Evolutionary conservation across 1,139 yeast species (phyloP).

Genomic region (Diutina scorzettiae): DNA sequence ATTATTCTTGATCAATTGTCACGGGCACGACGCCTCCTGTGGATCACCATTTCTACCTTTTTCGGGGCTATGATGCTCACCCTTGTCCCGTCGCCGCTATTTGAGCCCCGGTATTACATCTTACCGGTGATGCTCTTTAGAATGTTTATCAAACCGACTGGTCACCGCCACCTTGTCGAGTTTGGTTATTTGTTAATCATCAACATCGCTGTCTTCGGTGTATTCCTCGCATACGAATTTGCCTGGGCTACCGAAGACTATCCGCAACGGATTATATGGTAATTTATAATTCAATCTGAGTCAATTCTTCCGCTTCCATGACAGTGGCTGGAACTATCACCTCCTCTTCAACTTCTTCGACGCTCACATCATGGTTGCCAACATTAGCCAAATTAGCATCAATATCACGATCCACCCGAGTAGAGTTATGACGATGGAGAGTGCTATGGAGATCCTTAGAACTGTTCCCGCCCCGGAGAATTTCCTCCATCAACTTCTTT

Average conservation of each 20-base stretch:
- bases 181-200: conserved; percentile 46
- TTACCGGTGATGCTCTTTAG: conserved; percentile 73
- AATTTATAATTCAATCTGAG: conserved; percentile 10
- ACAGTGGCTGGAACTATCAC: background rate
- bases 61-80: conserved; percentile 45
- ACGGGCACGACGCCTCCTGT: conserved; percentile 13
- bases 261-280: conserved; percentile 85
- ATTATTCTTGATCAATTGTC: conserved; percentile 16
- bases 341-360: background rate
- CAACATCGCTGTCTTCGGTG: conserved; percentile 36
- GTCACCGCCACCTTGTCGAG: conserved; percentile 37
- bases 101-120: conserved; percentile 89
- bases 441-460: background rate
- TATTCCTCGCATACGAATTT: conserved; percentile 56
- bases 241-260: conserved; percentile 53
- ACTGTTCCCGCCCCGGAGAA: conserved; percentile 8
- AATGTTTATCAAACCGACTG: conserved; percentile 34
- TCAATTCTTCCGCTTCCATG: conserved; percentile 7
- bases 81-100: conserved; percentile 76
- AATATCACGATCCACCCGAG: conserved; percentile 20
- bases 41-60: conserved; percentile 32
- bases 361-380: conserved; percentile 10
- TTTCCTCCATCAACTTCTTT: conserved; percentile 11
- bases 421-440: conserved; percentile 7
- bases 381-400: conserved; percentile 15